Conservation (phyloP, 1,284 basidiomycete species). For the Stereum hirsutum region DNA sequence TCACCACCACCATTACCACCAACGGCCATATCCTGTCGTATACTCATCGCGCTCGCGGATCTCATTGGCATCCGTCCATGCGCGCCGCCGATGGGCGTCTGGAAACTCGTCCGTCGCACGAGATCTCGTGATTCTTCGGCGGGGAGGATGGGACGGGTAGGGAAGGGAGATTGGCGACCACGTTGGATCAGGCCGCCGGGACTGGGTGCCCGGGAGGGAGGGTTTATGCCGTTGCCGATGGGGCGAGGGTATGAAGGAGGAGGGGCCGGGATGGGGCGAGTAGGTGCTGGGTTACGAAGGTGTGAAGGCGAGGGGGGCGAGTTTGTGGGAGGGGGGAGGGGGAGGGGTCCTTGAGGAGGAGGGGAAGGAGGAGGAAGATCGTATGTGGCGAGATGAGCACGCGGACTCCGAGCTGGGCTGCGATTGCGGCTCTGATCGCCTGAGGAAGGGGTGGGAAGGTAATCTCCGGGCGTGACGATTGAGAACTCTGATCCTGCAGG, state of each 20-base stretch:
- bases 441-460: slow-evolving; percentile 1
- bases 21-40: background rate
- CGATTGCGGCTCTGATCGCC: background rate
- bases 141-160: slow-evolving; percentile 26
- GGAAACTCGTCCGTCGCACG: slow-evolving; percentile 16
- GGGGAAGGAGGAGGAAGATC: slow-evolving; percentile 8
- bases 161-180: slow-evolving; percentile 43
- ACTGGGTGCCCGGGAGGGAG: slow-evolving; percentile 6
- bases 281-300: background rate
- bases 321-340: slow-evolving; percentile 3
- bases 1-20: slow-evolving; percentile 8
- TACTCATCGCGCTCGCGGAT: slow-evolving; percentile 8
- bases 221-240: slow-evolving; percentile 11
- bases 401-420: slow-evolving; percentile 1
- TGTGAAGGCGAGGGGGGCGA: slow-evolving; percentile 1
- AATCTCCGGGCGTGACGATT: slow-evolving; percentile 5
- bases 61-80: background rate
- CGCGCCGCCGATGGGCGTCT: background rate
- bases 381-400: background rate
- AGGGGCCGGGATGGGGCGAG: background rate
- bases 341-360: slow-evolving; percentile 11
- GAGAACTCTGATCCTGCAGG: slow-evolving; percentile 7
- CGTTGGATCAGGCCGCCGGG: slow-evolving; percentile 25
- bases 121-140: slow-evolving; percentile 16
- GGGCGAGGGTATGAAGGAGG: background rate